Evolutionary conservation across 2,329 filamentous ascomycete species (phyloP), one percentile per base, ranked within the genome.

Genomic region (Penicillium brasilianum): DNA sequence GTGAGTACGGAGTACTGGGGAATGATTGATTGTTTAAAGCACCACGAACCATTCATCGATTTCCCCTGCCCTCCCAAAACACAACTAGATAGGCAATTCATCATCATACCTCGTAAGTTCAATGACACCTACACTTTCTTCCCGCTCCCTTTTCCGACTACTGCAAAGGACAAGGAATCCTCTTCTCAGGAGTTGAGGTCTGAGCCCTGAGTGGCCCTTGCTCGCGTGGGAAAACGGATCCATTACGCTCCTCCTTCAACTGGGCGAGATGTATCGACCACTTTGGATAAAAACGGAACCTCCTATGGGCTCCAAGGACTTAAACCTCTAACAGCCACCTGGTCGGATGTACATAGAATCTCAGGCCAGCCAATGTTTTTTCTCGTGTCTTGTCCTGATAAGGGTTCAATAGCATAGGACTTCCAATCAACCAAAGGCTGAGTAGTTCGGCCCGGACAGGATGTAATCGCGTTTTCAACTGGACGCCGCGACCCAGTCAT

Each of bases 401-500:
- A n/a, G 28, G 28, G 46, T n/a, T 50, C 28, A 50, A 50, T 28
- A 34, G 46, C 28, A 20, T 32, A n/a, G 30, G 11, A 18, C 18
- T 20, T 20, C 46, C 46, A 50, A 34, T 50, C 28, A 11, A 34
- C 34, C 32, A 28, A 18, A 46, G 39, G 25, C 52, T 22, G n/a
- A 55, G 30, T 14, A 46, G 28, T 20, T 16, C 25, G 30, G 43
- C 16, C 32, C 53, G n/a, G 53, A 43, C 53, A 44, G 18, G 25
- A n/a, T 13, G 32, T 44, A 61, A 55, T 66, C 58, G 60, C 54
- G 64, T 65, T 63, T 59, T 60, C 55, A 53, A 60, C 65, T 39
- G 61, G 60, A 59, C 55, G 61, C 58, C 68, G 68, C 65, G 68
- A 70, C 65, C 68, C 68, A 69, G 68, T 70, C 68, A 69, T 70